phyloP scores from a whole-genome alignment of 208 protist species.

The Trichomonas tenax region DNA sequence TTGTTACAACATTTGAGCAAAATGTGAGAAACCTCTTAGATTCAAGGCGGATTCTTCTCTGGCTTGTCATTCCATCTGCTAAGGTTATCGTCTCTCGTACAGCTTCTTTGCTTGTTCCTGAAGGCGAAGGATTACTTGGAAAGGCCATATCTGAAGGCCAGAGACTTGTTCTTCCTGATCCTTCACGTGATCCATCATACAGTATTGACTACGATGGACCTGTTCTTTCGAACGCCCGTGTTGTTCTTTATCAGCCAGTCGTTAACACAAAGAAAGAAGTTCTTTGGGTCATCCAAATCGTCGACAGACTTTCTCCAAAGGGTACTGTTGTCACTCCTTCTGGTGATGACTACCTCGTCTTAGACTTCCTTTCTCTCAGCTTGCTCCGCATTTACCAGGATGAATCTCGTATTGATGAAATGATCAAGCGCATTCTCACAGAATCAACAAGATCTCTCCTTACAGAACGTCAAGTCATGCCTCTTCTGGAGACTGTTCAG shows the following conservation, averaged over 20 bases:
- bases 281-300: not conserved
- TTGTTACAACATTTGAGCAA: not conserved
- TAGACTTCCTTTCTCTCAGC: not conserved
- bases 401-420: slow-evolving; percentile 8
- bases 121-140: not conserved
- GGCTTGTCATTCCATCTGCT: not conserved
- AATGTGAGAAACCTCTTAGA: not conserved
- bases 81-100: not conserved
- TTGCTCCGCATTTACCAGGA: not conserved
- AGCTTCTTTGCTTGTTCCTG: not conserved
- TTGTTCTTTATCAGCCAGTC: not conserved
- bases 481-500: not conserved
- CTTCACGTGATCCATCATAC: not conserved
- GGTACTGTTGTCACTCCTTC: not conserved
- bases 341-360: not conserved
- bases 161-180: not conserved
- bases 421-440: not conserved
- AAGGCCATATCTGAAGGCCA: not conserved
- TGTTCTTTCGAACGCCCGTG: not conserved
- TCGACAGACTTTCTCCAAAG: not conserved
- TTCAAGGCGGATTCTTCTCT: not conserved
- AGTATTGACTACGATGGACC: not conserved
- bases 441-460: not conserved
- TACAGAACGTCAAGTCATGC: slow-evolving; percentile 13
- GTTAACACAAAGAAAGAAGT: not conserved